Conservation (phyloP, 2,329 filamentous ascomycete genomes). For the Penicillium glabrum region DNA sequence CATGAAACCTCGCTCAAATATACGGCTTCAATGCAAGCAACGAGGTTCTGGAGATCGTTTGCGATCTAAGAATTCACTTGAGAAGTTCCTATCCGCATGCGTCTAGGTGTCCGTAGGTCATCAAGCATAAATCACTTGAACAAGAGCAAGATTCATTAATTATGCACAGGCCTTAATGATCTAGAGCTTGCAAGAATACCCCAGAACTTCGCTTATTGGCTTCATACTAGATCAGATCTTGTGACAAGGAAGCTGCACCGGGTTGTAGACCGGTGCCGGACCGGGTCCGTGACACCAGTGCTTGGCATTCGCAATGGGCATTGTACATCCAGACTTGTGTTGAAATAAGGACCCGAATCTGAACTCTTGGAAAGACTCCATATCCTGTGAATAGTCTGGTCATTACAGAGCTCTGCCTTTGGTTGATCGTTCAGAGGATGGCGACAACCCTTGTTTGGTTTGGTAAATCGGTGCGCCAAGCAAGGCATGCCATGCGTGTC, state of each 20-base stretch:
- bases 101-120: background rate
- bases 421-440: background rate
- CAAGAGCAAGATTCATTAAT: background rate
- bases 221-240: background rate
- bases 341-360: background rate
- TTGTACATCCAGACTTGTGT: background rate
- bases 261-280: background rate
- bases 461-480: background rate
- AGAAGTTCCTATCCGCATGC: constrained; percentile 3
- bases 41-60: background rate
- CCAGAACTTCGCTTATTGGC: background rate
- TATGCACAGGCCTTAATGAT: background rate
- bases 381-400: background rate
- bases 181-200: background rate
- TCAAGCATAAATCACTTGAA: background rate
- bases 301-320: background rate
- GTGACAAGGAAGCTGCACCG: no score
- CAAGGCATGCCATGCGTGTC: background rate
- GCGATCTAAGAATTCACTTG: background rate
- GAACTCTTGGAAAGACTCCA: background rate
- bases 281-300: background rate
- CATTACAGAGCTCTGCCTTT: background rate
- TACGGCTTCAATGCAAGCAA: background rate
- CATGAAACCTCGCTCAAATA: background rate
- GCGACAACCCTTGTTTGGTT: background rate